Evolutionary conservation across 441 rosid species (phyloP).

Genomic region (Eruca vesicaria): DNA sequence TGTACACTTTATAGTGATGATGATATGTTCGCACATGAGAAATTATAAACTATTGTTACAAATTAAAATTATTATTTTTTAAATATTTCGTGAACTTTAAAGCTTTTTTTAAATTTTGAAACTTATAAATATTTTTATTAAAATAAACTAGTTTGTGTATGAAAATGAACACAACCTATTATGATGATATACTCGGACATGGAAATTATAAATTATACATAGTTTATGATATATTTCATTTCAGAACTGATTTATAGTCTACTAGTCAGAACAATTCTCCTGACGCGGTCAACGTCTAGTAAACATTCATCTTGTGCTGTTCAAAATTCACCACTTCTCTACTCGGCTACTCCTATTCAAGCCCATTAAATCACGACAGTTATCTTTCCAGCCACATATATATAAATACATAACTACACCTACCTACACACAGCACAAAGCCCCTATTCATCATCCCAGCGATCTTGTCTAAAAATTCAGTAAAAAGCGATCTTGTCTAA

Average conservation of each 20-base stretch:
- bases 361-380: conserved; percentile 32
- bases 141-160: too few species aligned
- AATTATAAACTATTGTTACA: too few species aligned
- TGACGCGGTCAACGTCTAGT: conserved; percentile 34
- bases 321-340: conserved; percentile 24
- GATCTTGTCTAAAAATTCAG: neutral
- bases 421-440: neutral
- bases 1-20: neutral
- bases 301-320: conserved; percentile 23
- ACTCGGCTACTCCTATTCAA: conserved; percentile 22
- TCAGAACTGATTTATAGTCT: conserved; percentile 1
- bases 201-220: neutral
- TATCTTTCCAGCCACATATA: conserved; percentile 21
- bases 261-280: neutral
- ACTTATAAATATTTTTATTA: too few species aligned
- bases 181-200: neutral
- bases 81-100: too few species aligned
- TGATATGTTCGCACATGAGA: too few species aligned
- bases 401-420: neutral
- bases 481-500: neutral
- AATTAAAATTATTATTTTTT: too few species aligned
- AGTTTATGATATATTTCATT: conserved; percentile 1
- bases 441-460: conserved; percentile 1
- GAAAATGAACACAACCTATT: too few species aligned
- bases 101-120: too few species aligned